Evolutionary conservation across 106 monocot genomes (phyloP), one percentile per base, ranked within the genome.

Genomic region (Dendrobium nobile): DNA sequence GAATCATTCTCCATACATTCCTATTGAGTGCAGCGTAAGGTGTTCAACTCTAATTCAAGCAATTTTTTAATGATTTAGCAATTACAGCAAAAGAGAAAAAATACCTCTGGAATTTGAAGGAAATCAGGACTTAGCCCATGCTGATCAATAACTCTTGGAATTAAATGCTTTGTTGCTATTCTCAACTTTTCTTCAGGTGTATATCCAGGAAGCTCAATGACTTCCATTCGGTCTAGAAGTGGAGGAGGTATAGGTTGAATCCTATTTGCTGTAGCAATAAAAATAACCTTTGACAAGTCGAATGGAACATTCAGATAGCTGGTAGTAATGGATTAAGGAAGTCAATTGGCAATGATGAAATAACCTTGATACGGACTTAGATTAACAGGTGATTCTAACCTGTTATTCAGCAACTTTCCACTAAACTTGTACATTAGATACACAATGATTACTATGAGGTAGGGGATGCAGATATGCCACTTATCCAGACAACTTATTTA

Each of bases 301-400:
- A 88, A 99, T 18, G 99, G 99, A 77, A 99, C 99, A 88, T 99
- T 95, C 88, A 99, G 83, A 84, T 99, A 99, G 88, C 94, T 97
- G 77, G 47, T 76, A 17, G 77, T 77, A 18, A 47, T 41, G 43
- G 73, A 75, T 95, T 83, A 91, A 95, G 92, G 86, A 84, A 61
- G 41, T 79, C 7, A 83, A 54, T 41, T 26, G 44, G 43, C 2
- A 68, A 26, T 18, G 70, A 11, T 11, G 70, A 33, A 8, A 47
- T 47, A 44, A 40, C 24, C 20, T 47, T n/a, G 10, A 47, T 47
- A 45, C 42, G 4, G 13, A 10, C 8, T 45, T 9, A 45, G 45
- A 45, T 45, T 45, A 7, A 45, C 45, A 45, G 6, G 9, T 45
- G 8, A 45, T 45, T 45, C 45, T 8, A 45, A 45, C 8, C 45